Base-by-base conservation (phyloP, 257 asterid species). In the Solanum neorickii region DNA sequence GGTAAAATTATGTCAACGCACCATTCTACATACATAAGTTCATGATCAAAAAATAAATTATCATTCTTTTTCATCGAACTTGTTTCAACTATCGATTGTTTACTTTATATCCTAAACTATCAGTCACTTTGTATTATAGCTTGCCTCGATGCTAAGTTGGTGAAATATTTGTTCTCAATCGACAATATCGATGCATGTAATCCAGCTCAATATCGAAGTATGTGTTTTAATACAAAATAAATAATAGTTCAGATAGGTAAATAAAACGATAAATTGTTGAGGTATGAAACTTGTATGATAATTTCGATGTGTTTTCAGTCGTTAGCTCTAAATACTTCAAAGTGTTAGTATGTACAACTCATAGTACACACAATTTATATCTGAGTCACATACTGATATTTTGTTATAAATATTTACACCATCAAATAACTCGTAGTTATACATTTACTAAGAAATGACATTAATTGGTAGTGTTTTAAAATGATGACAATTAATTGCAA, bases 111-210 rank as follows among this genome's bases (percentile, higher is more conserved):
- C 23, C 60, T 52, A 52, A 52, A 6, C 23, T 52, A 52, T 1
- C 23, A 52, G 21, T 52, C 23, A 6, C 62, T 52, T 52, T 52
- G 23, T 52, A 6, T 52, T 52, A 52, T 52, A 52, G 23, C n/a
- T 52, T 7, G n/a, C 62, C 10, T 52, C n/a, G 62, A 16, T 21
- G 27, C 12, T 25, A 13, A n/a, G 2, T 12, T 25, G 3, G 5
- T 5, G 1, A 25, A 65, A 65, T 65, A 65, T 65, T 65, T 65
- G 9, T 25, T 65, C 18, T n/a, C 18, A 25, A 65, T 65, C 3
- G 0, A 65, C 2, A 65, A n/a, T 1, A 59, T 31, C 33, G 25
- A 7, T 5, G 11, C 0, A 0, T 52, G 62, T 6, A 52, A 0
- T 7, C 4, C 1, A 15, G 18, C 2, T 52, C 23, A 52, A 5